Evolutionary conservation across 73 alveolate species (phyloP).

Genomic region (Tetrahymena malaccensis): DNA sequence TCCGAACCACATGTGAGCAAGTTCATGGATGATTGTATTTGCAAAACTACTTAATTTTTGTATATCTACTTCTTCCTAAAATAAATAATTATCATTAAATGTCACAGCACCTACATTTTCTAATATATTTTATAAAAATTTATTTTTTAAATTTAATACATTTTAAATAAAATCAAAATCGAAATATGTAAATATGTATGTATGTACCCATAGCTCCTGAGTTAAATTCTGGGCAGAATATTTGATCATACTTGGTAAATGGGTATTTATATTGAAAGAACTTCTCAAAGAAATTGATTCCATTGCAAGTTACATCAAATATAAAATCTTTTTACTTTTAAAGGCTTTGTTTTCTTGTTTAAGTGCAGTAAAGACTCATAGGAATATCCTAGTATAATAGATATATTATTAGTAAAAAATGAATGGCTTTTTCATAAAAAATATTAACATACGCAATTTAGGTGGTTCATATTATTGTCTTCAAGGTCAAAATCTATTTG

Average conservation of each 20-base stretch:
- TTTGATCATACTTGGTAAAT: constrained; percentile 39
- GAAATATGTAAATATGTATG: neutral
- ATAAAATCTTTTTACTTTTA: constrained; percentile 54
- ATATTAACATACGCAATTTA: neutral
- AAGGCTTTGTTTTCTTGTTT: constrained; percentile 49
- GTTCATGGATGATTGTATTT: constrained; percentile 65
- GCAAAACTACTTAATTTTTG: constrained; percentile 15
- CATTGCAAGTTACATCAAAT: constrained; percentile 50
- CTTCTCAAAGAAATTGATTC: constrained; percentile 51
- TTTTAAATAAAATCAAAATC: no score
- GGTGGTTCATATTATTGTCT: neutral
- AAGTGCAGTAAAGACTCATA: constrained; percentile 63
- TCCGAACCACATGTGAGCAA: constrained; percentile 90
- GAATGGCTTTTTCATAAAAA: constrained; percentile 18
- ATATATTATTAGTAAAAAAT: neutral
- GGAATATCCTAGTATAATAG: constrained; percentile 47
- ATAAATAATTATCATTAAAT: constrained; percentile 57
- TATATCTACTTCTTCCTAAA: constrained; percentile 49
- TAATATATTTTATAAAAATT: neutral
- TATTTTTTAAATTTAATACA: neutral
- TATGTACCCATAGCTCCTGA: constrained; percentile 23
- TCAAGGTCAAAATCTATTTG: constrained; percentile 36
- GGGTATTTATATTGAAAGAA: constrained; percentile 41
- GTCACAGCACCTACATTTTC: constrained; percentile 72
- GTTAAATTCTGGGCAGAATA: constrained; percentile 45